A percentile compares a stretch with the other conserved stretches of the same genome.
These are phyloP conservation scores for Pelargonium australe DNA, from an alignment of 441 rosid species.

Conservation along the genomic window DNA sequence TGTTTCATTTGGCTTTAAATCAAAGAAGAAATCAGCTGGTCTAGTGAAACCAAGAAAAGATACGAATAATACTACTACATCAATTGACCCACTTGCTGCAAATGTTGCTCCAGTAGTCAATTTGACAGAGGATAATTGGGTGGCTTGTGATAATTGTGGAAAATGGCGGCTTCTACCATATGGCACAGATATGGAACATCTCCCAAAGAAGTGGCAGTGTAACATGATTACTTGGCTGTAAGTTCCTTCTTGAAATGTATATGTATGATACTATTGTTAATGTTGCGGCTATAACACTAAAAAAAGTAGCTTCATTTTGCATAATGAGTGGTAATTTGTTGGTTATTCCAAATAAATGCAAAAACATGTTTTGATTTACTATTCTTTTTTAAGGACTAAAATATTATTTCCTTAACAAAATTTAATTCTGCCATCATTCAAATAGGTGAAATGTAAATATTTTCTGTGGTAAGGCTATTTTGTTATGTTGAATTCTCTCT, in stretches of 20 bases:
- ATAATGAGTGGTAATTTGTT: neutral
- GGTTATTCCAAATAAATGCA: neutral
- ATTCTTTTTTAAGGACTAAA: neutral
- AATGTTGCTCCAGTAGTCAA: conserved; percentile 24
- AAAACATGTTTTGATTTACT: neutral
- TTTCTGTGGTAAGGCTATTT: conserved; percentile 19
- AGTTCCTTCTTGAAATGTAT: conserved; percentile 28
- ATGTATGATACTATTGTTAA: neutral
- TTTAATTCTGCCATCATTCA: conserved; percentile 8
- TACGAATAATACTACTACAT: neutral
- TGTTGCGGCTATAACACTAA: neutral
- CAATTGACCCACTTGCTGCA: conserved; percentile 10
- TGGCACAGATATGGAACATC: conserved; percentile 38
- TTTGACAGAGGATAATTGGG: conserved; percentile 46
- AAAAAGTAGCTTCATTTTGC: neutral
- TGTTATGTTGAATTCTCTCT: conserved; percentile 21
- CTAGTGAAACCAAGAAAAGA: neutral
- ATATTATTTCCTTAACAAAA: conserved; percentile 7
- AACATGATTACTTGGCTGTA: conserved; percentile 83
- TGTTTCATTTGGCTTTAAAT: neutral
- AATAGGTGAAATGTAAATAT: neutral
- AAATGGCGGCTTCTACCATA: conserved; percentile 71
- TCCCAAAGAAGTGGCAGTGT: conserved; percentile 71
- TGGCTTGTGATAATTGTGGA: conserved; percentile 53
- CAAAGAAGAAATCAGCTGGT: conserved; percentile 9